These are phyloP conservation scores for Lepidium aucheri DNA, from an alignment of 345 rosid genomes.

Conservation along the genomic window DNA sequence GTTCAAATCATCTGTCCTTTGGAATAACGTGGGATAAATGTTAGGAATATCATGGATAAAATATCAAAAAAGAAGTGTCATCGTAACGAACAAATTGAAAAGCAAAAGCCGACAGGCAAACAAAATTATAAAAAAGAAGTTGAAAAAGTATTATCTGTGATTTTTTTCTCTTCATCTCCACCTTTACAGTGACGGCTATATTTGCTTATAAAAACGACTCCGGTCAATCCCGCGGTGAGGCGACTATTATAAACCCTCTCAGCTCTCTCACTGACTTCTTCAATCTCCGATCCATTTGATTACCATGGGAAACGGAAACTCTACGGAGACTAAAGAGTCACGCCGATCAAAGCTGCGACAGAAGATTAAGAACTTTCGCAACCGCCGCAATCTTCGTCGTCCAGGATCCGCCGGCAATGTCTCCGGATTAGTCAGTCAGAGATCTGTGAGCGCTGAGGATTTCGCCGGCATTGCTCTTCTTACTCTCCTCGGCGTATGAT, in stretches of 20 bases:
- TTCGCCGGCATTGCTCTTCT: constrained; percentile 90
- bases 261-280: background rate
- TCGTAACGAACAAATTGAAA: background rate
- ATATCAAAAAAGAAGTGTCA: no score
- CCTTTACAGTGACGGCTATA: background rate
- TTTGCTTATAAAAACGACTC: background rate
- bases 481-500: constrained; percentile 49
- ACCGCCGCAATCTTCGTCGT: constrained; percentile 23
- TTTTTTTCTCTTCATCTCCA: background rate
- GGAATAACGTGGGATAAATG: no score
- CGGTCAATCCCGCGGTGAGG: constrained; percentile 2
- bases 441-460: constrained; percentile 46
- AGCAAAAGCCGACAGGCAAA: background rate
- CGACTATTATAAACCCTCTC: background rate
- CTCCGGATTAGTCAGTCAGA: constrained; percentile 21
- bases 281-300: background rate
- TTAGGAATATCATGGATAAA: background rate
- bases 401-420: constrained; percentile 24
- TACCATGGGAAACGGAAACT: constrained; percentile 27
- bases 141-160: background rate
- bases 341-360: constrained; percentile 39
- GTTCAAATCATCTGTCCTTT: no score
- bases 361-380: constrained; percentile 40
- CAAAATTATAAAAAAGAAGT: background rate
- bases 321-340: constrained; percentile 25